Evolutionary conservation across 257 asterid species (phyloP).

Genomic region (Rehmannia glutinosa): DNA sequence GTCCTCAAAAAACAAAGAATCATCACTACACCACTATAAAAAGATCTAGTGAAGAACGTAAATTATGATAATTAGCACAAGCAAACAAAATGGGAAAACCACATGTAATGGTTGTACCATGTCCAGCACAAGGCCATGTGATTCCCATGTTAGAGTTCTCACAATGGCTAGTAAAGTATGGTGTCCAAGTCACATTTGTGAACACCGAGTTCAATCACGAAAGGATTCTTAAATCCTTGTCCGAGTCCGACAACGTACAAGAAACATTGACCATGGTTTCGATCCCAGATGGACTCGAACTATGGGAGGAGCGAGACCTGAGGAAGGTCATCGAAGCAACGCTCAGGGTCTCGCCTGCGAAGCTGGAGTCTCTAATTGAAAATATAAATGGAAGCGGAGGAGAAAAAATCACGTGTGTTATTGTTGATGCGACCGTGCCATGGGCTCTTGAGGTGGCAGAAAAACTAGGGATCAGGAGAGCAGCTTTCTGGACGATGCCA

Average conservation of each 20-base stretch:
- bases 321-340: conserved; percentile 24
- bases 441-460: conserved; percentile 41
- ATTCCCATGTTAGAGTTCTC: conserved; percentile 43
- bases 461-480: conserved; percentile 29
- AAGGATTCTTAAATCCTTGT: conserved; percentile 28
- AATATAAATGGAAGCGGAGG: conserved; percentile 15
- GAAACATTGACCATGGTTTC: conserved; percentile 31
- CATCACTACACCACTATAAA: too few species aligned
- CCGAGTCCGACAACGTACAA: neutral
- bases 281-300: conserved; percentile 50
- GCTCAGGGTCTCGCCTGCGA: conserved; percentile 29
- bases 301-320: conserved; percentile 39
- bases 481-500: conserved; percentile 33
- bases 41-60: too few species aligned
- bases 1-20: too few species aligned
- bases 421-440: conserved; percentile 27
- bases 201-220: too few species aligned
- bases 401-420: conserved; percentile 27
- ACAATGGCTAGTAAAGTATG: conserved; percentile 21
- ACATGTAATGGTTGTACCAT: too few species aligned
- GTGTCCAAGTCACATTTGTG: too few species aligned
- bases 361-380: conserved; percentile 31
- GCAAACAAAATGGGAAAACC: conserved; percentile 24
- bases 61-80: too few species aligned
- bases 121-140: conserved; percentile 64